Evolutionary conservation across 768 basidiomycete genomes (phyloP).

Genomic region (Mycena alexandri): DNA sequence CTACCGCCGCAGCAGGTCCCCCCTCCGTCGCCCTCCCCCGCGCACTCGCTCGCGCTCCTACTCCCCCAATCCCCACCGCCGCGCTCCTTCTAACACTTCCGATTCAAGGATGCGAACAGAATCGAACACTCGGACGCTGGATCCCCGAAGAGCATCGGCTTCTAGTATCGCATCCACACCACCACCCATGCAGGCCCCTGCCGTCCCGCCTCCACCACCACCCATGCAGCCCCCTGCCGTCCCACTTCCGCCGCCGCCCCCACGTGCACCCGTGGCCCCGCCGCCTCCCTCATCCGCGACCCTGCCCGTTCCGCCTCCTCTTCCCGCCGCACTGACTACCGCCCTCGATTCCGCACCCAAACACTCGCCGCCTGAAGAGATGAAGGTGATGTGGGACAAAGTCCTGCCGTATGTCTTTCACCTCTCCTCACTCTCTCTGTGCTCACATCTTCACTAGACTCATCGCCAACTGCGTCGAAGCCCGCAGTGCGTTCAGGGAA

Average conservation of each 20-base stretch:
- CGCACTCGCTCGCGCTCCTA: conserved; percentile 4
- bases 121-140: neutral
- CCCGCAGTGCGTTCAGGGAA: conserved; percentile 21
- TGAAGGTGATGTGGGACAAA: conserved; percentile 29
- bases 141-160: conserved; percentile 1
- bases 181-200: no score
- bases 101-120: conserved; percentile 17
- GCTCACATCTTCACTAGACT: conserved; percentile 17
- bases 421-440: neutral
- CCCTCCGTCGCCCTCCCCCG: neutral
- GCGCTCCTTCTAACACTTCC: neutral
- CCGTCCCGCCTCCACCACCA: no score
- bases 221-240: neutral
- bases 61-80: neutral
- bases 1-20: conserved; percentile 22
- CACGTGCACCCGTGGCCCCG: no score
- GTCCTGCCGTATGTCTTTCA: conserved; percentile 16
- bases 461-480: conserved; percentile 25
- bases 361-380: conserved; percentile 1
- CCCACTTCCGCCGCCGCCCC: no score
- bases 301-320: conserved; percentile 12
- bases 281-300: neutral
- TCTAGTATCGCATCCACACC: conserved; percentile 4
- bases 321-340: conserved; percentile 10
- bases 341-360: conserved; percentile 11